Conservation (phyloP, 2,329 filamentous ascomycete genomes). For the Xylaria polymorpha region DNA sequence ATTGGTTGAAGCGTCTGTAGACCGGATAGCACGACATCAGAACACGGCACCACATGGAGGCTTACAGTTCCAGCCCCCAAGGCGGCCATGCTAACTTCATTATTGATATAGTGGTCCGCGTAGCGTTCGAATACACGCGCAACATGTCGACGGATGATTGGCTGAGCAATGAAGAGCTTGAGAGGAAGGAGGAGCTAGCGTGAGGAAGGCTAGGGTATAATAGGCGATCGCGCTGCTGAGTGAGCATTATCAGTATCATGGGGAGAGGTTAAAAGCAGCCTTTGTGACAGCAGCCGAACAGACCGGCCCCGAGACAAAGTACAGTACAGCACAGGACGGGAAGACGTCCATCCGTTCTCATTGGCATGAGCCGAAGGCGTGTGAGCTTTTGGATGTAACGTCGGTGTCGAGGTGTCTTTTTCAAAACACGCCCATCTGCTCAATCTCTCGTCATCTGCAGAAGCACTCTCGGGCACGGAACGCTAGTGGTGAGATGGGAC, state of each 20-base stretch:
- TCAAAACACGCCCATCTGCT: constrained; percentile 23
- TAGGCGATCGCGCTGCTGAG: constrained; percentile 3
- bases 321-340: constrained; percentile 15
- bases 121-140: constrained; percentile 45
- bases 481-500: constrained; percentile 18
- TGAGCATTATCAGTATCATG: constrained; percentile 22
- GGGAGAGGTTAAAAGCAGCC: constrained; percentile 18
- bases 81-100: constrained; percentile 33
- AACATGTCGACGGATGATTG: constrained; percentile 47
- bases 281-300: constrained; percentile 25
- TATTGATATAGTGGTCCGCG: constrained; percentile 44
- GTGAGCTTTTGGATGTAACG: constrained; percentile 34
- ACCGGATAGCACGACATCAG: constrained; percentile 21
- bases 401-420: constrained; percentile 32
- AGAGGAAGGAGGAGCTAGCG: constrained; percentile 28
- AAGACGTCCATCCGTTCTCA: constrained; percentile 18
- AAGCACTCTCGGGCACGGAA: neutral
- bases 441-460: constrained; percentile 29
- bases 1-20: constrained; percentile 8
- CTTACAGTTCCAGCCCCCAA: constrained; percentile 10
- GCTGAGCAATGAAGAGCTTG: constrained; percentile 40
- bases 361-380: constrained; percentile 28
- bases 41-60: neutral
- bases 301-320: constrained; percentile 30
- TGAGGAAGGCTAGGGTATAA: constrained; percentile 17